Evolutionary conservation across 1,284 basidiomycete genomes (phyloP).

Genomic region (Ceratobasidium sp.): DNA sequence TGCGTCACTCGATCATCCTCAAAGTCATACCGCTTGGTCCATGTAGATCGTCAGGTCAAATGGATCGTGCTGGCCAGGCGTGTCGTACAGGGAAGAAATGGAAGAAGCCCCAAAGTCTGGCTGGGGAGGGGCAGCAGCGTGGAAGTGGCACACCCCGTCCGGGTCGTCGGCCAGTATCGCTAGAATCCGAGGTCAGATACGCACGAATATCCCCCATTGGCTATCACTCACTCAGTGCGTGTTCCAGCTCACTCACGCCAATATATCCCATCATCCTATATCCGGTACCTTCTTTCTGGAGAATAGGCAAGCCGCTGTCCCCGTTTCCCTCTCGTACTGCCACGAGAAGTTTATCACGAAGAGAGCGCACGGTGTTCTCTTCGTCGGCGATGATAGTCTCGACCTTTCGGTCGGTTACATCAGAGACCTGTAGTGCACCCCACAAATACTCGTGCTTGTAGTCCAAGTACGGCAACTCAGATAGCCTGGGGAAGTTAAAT

Average conservation of each 20-base stretch:
- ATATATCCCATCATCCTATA: constrained; percentile 89
- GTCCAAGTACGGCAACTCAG: constrained; percentile 90
- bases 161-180: constrained; percentile 79
- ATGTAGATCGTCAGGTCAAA: constrained; percentile 90
- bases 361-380: constrained; percentile 72
- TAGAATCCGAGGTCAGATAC: constrained; percentile 47
- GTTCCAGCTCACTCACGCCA: constrained; percentile 90
- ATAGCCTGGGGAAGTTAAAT: constrained; percentile 54
- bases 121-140: constrained; percentile 52
- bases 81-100: constrained; percentile 65
- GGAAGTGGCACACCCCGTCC: constrained; percentile 71
- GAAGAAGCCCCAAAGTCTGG: constrained; percentile 59
- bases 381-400: constrained; percentile 71
- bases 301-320: constrained; percentile 91
- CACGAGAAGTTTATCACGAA: constrained; percentile 70
- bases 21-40: constrained; percentile 70
- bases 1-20: constrained; percentile 42
- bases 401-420: constrained; percentile 71
- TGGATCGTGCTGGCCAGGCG: constrained; percentile 58
- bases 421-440: constrained; percentile 74
- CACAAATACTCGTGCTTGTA: constrained; percentile 88
- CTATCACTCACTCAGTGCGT: constrained; percentile 77
- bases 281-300: constrained; percentile 58
- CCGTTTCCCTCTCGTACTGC: constrained; percentile 67
- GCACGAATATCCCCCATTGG: constrained; percentile 11